These are phyloP conservation scores for Pseudozyma sp. DNA, from an alignment of 1,284 basidiomycete species.

Conservation along the genomic window DNA sequence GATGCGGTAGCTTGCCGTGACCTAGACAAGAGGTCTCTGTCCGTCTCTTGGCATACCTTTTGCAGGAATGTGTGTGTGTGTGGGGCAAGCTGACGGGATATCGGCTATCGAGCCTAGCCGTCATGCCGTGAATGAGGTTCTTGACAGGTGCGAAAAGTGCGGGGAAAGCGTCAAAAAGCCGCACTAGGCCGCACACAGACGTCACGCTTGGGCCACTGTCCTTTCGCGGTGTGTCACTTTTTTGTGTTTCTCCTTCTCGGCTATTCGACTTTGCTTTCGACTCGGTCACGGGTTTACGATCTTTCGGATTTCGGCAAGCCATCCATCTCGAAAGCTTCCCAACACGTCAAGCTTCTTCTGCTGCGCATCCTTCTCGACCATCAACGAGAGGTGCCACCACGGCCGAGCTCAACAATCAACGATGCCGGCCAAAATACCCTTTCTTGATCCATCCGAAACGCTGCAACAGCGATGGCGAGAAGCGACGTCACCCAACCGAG, in stretches of 20 bases:
- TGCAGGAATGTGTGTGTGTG: not conserved
- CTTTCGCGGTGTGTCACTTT: too few relatives aligned
- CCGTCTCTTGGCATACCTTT: not conserved
- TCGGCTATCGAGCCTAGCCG: conserved; percentile 3
- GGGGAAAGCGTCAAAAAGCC: conserved; percentile 21
- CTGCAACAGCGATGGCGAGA: conserved; percentile 34
- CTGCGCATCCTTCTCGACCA: too few relatives aligned
- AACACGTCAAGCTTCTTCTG: too few relatives aligned
- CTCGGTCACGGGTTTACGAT: not conserved
- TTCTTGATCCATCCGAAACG: conserved; percentile 30
- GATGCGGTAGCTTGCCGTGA: conserved; percentile 7
- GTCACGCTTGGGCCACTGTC: conserved; percentile 3
- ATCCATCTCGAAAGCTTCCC: too few relatives aligned
- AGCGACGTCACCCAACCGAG: conserved; percentile 17
- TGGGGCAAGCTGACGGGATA: not conserved
- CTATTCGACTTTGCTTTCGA: not conserved
- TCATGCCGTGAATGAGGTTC: not conserved
- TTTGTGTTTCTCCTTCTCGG: not conserved
- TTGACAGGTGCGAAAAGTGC: conserved; percentile 7
- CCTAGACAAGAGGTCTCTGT: too few relatives aligned
- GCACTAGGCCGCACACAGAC: not conserved
- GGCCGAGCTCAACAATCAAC: not conserved
- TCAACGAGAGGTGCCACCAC: too few relatives aligned
- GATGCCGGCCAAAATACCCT: conserved; percentile 47
- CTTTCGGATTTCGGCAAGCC: not conserved